Evolutionary conservation across 2,329 filamentous ascomycete genomes (phyloP), one percentile per base, ranked within the genome.

Genomic region (Calonectria multiphialidica): DNA sequence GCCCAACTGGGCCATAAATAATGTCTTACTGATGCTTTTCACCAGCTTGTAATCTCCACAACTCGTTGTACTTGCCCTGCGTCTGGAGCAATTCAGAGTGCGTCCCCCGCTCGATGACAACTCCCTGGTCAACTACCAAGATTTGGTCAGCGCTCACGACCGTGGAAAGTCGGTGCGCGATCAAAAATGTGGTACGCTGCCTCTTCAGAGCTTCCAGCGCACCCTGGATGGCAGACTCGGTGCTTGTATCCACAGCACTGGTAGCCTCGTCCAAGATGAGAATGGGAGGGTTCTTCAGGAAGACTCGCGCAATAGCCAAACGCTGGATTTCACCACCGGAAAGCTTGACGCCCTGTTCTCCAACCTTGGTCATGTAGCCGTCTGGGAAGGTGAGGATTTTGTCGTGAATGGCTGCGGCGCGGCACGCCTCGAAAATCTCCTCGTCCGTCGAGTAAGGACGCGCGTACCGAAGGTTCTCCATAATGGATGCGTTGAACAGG

Each of bases 401-500:
- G 67, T 93, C 89, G 80, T 94, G 92, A 30, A 94, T 89, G 2
- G 88, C 87, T 3, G 91, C 92, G 0, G 88, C 88, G 68, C 87
- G 87, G 78, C 91, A 93, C 0, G 91, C 92, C 2, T 88, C 88
- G 61, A 88, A 84, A 57, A 92, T 87, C 35, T 93, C 89, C 8
- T 87, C 87, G 50, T 93, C 88, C 0, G 88, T 90, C 1, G 91
- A 91, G n/a, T 88, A 86, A 2, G 90, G 87, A 13, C 88, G 87
- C 2, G 90, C 90, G 80, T 93, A 94, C 2, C 87, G 87, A 28
- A 94, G 83, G 77, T 94, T 94, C 21, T 93, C 88, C 78, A 91
- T 87, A 49, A 94, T 88, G 1, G 90, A 89, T 37, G 88, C 87
- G 78, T 93, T 92, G 83, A 94, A 93, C 10, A 94, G 83, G 0